A percentile compares a stretch with the other conserved stretches of the same genome.
Conservation (phyloP, 441 rosid species). For the Theobroma grandiflorum region DNA sequence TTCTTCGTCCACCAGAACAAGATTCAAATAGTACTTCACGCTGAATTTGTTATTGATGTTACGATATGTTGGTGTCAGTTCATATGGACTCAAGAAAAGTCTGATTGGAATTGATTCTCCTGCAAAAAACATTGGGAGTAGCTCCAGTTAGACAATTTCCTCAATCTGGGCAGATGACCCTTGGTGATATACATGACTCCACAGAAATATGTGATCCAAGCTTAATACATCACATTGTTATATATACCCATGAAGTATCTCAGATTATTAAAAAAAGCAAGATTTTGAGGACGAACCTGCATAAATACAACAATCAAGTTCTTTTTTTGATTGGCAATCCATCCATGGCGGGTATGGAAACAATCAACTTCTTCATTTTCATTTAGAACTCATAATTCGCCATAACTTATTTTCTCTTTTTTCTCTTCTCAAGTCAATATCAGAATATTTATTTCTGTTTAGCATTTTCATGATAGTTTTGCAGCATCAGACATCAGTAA, state of each 20-base stretch:
- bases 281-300: slow-evolving; percentile 1
- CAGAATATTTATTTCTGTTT: not conserved
- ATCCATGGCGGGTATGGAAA: not conserved
- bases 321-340: no score
- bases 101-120: slow-evolving; percentile 53
- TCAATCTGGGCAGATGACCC: not conserved
- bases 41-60: slow-evolving; percentile 56
- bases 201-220: not conserved
- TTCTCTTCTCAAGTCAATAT: not conserved
- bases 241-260: not conserved
- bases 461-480: not conserved
- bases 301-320: slow-evolving; percentile 3
- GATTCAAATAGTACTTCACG: slow-evolving; percentile 51
- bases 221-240: not conserved
- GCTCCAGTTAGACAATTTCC: slow-evolving; percentile 8
- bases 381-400: not conserved
- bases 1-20: slow-evolving; percentile 53
- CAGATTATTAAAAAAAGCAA: not conserved
- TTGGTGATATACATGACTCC: not conserved
- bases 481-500: not conserved
- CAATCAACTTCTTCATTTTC: not conserved
- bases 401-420: not conserved
- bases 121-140: slow-evolving; percentile 29
- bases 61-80: slow-evolving; percentile 49
- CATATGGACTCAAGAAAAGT: slow-evolving; percentile 48